Conservation (phyloP, 805 yeast genomes). For the Ascoidea asiatica region DNA sequence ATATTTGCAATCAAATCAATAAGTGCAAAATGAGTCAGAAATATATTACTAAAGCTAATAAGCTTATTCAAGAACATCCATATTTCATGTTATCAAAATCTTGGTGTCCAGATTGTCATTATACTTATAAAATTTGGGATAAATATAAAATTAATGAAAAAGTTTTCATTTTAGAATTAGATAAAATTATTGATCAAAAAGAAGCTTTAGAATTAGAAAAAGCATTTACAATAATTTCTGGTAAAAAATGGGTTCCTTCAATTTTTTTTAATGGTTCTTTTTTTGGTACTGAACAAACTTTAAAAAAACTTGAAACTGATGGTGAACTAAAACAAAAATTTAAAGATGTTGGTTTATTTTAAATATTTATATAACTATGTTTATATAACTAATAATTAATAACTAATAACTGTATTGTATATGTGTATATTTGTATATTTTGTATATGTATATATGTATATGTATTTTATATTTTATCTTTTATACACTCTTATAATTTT, state of each 20-base stretch:
- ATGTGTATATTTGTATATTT: neutral
- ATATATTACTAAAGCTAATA: constrained; percentile 26
- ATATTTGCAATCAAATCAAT: too few relatives aligned
- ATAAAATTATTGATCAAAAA: constrained; percentile 28
- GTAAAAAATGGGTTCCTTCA: constrained; percentile 59
- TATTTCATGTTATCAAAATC: constrained; percentile 51
- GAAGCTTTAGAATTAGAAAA: constrained; percentile 40
- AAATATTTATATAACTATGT: too few relatives aligned
- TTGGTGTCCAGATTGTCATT: constrained; percentile 74
- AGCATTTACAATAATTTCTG: constrained; percentile 42
- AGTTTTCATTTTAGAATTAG: constrained; percentile 46
- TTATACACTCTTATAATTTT: too few relatives aligned
- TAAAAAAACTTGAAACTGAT: constrained; percentile 17
- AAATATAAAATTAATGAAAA: constrained; percentile 36
- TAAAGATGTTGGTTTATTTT: neutral
- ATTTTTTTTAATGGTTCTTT: constrained; percentile 44
- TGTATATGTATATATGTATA: neutral
- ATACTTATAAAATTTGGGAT: constrained; percentile 41
- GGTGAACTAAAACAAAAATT: constrained; percentile 4
- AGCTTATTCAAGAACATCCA: constrained; percentile 29
- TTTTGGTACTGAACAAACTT: constrained; percentile 43
- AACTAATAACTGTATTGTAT: neutral
- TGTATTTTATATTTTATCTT: too few relatives aligned
- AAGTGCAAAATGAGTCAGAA: constrained; percentile 4
- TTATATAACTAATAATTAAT: too few relatives aligned